Evolutionary conservation across 1,284 basidiomycete species (phyloP).

Genomic region (Phenoliferia sp.): DNA sequence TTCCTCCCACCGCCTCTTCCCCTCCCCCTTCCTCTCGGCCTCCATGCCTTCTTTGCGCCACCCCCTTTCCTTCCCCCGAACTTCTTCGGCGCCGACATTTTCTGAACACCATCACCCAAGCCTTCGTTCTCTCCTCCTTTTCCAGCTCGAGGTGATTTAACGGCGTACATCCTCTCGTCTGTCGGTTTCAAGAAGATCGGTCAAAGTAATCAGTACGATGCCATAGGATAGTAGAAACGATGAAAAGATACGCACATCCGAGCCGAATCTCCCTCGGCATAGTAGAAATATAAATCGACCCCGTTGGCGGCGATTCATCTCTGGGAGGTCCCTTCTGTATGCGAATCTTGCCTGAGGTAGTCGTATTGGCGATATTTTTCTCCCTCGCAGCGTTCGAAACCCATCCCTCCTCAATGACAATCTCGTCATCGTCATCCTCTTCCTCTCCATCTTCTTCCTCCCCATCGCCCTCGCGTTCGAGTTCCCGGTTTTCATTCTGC

Average conservation of each 20-base stretch:
- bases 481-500: too few species aligned
- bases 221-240: neutral
- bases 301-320: neutral
- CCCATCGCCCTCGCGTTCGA: neutral
- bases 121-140: too few species aligned
- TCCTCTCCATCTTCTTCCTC: neutral
- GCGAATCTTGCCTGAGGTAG: too few species aligned
- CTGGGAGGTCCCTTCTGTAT: neutral
- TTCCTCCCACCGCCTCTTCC: neutral
- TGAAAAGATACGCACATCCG: neutral
- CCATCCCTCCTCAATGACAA: neutral
- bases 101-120: too few species aligned
- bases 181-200: neutral
- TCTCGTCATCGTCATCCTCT: neutral
- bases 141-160: neutral
- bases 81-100: neutral
- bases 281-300: neutral
- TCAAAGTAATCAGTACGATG: neutral
- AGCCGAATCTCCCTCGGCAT: neutral
- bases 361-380: neutral
- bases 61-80: neutral
- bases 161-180: neutral
- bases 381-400: too few species aligned
- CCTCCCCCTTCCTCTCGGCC: neutral
- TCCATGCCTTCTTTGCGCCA: neutral